Conservation (phyloP, 768 basidiomycete genomes). For the Dacryopinax spathularia region DNA sequence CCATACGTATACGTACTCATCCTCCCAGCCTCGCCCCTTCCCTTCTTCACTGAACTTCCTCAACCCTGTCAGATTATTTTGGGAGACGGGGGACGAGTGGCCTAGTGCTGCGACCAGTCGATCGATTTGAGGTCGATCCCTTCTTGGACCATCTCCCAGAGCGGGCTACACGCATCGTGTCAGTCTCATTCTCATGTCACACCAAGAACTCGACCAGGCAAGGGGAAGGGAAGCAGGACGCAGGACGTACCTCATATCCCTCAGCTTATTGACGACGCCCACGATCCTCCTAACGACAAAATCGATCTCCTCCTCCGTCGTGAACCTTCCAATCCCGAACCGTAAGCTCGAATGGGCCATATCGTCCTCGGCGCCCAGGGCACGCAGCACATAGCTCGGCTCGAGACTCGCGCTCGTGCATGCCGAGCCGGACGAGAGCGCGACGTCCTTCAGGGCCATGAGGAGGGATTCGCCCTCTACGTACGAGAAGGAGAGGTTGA, state of each 20-base stretch:
- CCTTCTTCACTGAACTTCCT: neutral
- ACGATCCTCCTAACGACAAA: conserved; percentile 83
- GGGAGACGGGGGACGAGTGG: neutral
- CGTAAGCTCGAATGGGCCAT: conserved; percentile 98
- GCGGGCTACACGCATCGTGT: conserved; percentile 48
- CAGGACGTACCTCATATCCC: conserved; percentile 67
- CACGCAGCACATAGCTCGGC: conserved; percentile 94
- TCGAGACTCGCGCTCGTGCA: conserved; percentile 97
- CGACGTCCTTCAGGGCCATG: conserved; percentile 98
- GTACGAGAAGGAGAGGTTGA: conserved; percentile 90
- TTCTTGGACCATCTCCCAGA: conserved; percentile 99
- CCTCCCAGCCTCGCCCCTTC: neutral
- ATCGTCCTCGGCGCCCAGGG: conserved; percentile 91
- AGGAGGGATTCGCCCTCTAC: conserved; percentile 93
- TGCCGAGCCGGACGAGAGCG: conserved; percentile 92
- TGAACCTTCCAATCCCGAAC: conserved; percentile 95
- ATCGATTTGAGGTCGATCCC: conserved; percentile 92
- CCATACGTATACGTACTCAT: neutral
- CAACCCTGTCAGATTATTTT: neutral
- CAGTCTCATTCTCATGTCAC: conserved; percentile 17
- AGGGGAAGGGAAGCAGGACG: neutral
- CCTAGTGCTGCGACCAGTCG: conserved; percentile 68
- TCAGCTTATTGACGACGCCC: conserved; percentile 66
- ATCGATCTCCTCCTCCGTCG: conserved; percentile 93
- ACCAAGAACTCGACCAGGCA: neutral